These are phyloP conservation scores for Ogataea trehalophila DNA, from an alignment of 805 yeast species.

Conservation along the genomic window DNA sequence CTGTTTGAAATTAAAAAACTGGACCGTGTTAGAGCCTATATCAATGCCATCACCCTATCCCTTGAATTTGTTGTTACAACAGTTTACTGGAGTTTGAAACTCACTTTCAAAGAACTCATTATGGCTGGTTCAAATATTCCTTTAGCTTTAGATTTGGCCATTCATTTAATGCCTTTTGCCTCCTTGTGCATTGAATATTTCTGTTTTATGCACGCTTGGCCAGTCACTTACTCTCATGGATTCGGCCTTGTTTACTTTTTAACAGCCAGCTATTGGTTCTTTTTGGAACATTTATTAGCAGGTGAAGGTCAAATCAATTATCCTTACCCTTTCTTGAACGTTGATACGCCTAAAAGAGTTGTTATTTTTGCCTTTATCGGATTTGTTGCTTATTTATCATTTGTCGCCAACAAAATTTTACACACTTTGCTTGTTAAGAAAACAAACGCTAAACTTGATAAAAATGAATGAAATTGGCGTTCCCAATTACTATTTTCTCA, in stretches of 20 bases:
- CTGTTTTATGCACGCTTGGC: conserved; percentile 44
- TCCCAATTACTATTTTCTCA: no score
- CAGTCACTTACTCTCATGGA: conserved; percentile 32
- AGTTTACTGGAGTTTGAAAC: conserved; percentile 66
- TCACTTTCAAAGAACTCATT: conserved; percentile 48
- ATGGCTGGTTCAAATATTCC: conserved; percentile 40
- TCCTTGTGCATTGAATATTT: conserved; percentile 53
- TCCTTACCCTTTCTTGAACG: conserved; percentile 69
- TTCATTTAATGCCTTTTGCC: conserved; percentile 56
- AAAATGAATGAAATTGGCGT: no score
- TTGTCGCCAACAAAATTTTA: conserved; percentile 17
- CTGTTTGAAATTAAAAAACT: conserved; percentile 21
- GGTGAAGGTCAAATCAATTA: conserved; percentile 34
- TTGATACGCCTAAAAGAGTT: conserved; percentile 38
- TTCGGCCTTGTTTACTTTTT: conserved; percentile 34
- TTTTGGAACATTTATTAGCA: conserved; percentile 40
- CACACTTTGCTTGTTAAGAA: conserved; percentile 5
- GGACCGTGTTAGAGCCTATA: conserved; percentile 30
- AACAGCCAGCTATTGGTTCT: conserved; percentile 48
- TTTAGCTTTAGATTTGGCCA: conserved; percentile 45
- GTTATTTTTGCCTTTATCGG: conserved; percentile 46
- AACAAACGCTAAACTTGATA: background rate
- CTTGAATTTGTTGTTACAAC: conserved; percentile 56
- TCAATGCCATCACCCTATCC: conserved; percentile 52
- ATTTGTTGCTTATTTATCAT: conserved; percentile 31